Percentiles rank a stretch among this genome's conserved stretches.
Conservation (phyloP, 2,329 filamentous ascomycete genomes). For the Monosporascus sp. region DNA sequence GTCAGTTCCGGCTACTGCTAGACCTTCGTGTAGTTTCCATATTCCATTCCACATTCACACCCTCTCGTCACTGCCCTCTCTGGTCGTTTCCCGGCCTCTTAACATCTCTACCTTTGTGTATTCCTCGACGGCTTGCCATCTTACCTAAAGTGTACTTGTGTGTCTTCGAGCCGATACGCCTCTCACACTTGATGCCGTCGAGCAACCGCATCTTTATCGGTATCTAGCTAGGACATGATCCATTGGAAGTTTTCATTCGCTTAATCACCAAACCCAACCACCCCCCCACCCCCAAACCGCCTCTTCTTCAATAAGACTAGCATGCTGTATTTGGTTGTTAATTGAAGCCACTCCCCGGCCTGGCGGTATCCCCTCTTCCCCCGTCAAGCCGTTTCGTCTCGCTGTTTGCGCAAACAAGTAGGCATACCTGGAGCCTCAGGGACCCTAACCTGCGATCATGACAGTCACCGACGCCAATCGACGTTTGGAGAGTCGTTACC, state of each 20-base stretch:
- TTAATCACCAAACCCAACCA: neutral
- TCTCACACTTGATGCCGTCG: neutral
- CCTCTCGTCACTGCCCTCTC: neutral
- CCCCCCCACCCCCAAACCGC: neutral
- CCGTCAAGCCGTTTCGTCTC: neutral
- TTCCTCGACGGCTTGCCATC: neutral
- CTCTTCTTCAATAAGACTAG: neutral
- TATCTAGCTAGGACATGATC: neutral
- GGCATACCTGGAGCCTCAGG: neutral
- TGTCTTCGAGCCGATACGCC: neutral
- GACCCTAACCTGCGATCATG: constrained; percentile 24
- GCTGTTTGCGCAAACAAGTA: neutral
- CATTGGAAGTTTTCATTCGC: neutral
- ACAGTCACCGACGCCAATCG: constrained; percentile 15
- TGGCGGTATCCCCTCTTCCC: neutral
- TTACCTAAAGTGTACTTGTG: too few species aligned
- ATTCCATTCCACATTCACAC: neutral
- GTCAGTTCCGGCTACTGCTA: neutral
- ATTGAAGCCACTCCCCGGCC: neutral
- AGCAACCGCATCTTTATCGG: neutral
- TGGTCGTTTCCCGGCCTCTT: neutral
- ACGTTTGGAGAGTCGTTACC: constrained; percentile 8
- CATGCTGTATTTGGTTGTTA: neutral
- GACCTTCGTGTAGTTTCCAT: constrained; percentile 1
- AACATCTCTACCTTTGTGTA: neutral